Conservation (phyloP, 768 basidiomycete genomes). For the Lactifluus echinatus region DNA sequence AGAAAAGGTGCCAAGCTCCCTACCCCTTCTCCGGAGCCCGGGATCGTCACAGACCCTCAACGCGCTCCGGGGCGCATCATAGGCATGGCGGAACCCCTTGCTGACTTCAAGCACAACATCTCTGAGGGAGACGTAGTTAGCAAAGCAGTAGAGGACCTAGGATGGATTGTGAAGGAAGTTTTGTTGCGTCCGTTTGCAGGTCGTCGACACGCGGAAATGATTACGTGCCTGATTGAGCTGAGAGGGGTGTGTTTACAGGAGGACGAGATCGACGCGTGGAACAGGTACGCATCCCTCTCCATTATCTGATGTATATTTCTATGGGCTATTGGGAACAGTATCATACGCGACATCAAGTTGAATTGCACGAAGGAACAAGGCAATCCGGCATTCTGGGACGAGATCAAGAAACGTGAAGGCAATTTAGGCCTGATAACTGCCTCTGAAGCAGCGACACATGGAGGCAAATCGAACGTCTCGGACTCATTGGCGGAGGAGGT, state of each 20-base stretch:
- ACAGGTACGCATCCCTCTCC: constrained; percentile 40
- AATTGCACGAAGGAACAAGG: constrained; percentile 48
- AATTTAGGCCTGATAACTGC: constrained; percentile 52
- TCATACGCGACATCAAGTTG: constrained; percentile 49
- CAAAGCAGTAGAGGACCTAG: constrained; percentile 79
- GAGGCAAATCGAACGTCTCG: constrained; percentile 47
- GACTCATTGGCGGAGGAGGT: constrained; percentile 49
- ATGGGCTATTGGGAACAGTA: constrained; percentile 33
- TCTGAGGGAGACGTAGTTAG: constrained; percentile 69
- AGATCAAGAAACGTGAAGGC: constrained; percentile 38
- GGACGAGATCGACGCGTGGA: constrained; percentile 81
- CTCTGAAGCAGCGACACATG: constrained; percentile 50
- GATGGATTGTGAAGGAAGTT: constrained; percentile 60
- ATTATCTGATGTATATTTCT: background rate
- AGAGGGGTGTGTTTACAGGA: constrained; percentile 60
- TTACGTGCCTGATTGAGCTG: constrained; percentile 63
- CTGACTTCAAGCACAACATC: constrained; percentile 68
- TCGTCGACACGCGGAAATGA: constrained; percentile 56
- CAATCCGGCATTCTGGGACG: constrained; percentile 60
- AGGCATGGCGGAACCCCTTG: constrained; percentile 61
- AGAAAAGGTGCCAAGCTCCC: constrained; percentile 19
- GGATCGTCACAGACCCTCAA: constrained; percentile 35
- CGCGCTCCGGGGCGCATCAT: constrained; percentile 67
- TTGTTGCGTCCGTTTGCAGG: constrained; percentile 61
- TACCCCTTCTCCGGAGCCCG: constrained; percentile 24